Conservation (phyloP, 257 asterid species). For the Cruciata laevipes region DNA sequence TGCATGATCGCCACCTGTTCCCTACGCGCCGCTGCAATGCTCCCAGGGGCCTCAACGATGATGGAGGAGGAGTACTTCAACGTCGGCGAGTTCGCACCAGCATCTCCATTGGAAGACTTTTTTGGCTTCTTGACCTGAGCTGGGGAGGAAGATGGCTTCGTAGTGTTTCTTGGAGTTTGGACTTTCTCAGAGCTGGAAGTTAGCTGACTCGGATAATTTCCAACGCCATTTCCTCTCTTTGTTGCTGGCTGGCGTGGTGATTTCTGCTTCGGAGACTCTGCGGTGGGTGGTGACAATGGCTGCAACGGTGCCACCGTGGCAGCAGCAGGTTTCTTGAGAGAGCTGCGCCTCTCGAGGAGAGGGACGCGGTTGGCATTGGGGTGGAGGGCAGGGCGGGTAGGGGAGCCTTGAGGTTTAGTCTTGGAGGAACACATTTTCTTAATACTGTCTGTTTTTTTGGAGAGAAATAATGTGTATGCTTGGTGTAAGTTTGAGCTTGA, state of each 20-base stretch:
- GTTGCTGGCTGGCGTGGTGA: constrained; percentile 39
- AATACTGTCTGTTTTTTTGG: not conserved
- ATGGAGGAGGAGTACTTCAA: constrained; percentile 33
- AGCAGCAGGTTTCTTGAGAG: constrained; percentile 24
- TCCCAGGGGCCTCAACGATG: constrained; percentile 52
- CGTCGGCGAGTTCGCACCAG: not conserved
- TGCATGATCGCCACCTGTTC: constrained; percentile 62
- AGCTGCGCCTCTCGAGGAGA: constrained; percentile 42
- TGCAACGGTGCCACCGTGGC: not conserved
- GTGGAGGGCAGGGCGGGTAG: constrained; percentile 35
- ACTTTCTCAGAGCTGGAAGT: constrained; percentile 28
- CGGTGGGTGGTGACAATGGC: constrained; percentile 14
- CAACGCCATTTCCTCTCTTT: constrained; percentile 31
- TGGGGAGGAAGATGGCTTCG: constrained; percentile 1
- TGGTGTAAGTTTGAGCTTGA: not conserved
- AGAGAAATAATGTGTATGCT: not conserved
- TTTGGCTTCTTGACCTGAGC: constrained; percentile 31
- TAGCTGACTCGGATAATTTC: constrained; percentile 24
- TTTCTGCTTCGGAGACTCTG: constrained; percentile 32
- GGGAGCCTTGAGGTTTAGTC: constrained; percentile 31
- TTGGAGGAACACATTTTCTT: constrained; percentile 46
- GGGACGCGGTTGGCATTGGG: constrained; percentile 45
- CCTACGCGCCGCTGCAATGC: constrained; percentile 75
- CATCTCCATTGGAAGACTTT: constrained; percentile 9
- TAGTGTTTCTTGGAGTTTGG: constrained; percentile 16